These are phyloP conservation scores for Phanerochaete sordida DNA, from an alignment of 768 basidiomycete genomes.

Conservation along the genomic window DNA sequence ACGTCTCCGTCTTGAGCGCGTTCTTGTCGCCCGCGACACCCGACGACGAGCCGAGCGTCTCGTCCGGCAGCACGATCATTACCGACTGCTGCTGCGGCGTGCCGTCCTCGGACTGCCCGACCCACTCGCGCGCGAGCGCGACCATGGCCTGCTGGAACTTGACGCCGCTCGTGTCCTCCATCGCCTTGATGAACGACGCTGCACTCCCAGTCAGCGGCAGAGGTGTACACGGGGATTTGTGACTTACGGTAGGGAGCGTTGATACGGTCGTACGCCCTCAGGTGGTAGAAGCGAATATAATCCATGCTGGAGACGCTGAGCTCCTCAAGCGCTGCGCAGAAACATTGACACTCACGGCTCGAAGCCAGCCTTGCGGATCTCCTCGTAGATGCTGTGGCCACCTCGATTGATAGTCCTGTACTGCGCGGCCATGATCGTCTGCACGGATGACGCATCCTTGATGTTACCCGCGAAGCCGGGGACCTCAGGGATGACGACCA, in stretches of 20 bases:
- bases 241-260: conserved; percentile 67
- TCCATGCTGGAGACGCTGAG: conserved; percentile 47
- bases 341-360: conserved; percentile 57
- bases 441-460: conserved; percentile 56
- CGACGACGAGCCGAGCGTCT: conserved; percentile 42
- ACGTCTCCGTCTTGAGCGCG: conserved; percentile 52
- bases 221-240: background rate
- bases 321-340: background rate
- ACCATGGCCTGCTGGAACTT: conserved; percentile 84
- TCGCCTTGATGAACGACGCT: conserved; percentile 55
- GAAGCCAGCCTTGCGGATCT: conserved; percentile 69
- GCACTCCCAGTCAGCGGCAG: background rate
- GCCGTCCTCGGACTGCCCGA: conserved; percentile 44
- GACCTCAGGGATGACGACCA: conserved; percentile 86
- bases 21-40: conserved; percentile 35
- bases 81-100: conserved; percentile 44
- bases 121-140: conserved; percentile 76
- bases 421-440: conserved; percentile 86
- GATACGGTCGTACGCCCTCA: conserved; percentile 88
- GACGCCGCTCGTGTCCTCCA: conserved; percentile 74
- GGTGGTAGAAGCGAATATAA: conserved; percentile 89
- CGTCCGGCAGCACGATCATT: conserved; percentile 53
- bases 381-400: conserved; percentile 81
- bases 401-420: conserved; percentile 90
- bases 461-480: conserved; percentile 89